Evolutionary conservation across 2,329 filamentous ascomycete genomes (phyloP).

Genomic region (Apiospora hydei): DNA sequence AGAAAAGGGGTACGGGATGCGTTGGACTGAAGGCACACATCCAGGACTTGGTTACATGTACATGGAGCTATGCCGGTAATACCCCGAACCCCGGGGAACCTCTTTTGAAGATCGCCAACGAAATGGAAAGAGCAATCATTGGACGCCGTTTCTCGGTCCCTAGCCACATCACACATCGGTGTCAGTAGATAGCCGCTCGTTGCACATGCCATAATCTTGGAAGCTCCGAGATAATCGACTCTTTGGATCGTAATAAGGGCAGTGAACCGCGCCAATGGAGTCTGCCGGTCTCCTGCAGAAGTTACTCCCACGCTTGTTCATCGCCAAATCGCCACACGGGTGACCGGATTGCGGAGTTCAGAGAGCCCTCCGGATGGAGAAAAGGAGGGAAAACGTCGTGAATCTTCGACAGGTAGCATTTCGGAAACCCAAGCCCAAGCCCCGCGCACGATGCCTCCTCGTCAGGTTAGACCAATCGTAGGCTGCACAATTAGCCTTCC

Average conservation of each 20-base stretch:
- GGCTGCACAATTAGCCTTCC: background rate
- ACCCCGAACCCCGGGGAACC: too few species aligned
- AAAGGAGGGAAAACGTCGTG: constrained; percentile 1
- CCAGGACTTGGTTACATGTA: too few species aligned
- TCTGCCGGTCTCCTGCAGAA: background rate
- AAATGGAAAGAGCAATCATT: too few species aligned
- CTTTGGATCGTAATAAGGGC: background rate
- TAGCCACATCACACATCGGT: too few species aligned
- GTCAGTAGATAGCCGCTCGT: too few species aligned
- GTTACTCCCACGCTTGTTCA: background rate
- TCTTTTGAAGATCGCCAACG: too few species aligned
- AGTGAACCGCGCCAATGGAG: background rate
- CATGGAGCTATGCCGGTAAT: too few species aligned
- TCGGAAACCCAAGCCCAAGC: background rate
- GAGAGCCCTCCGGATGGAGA: background rate
- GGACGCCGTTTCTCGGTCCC: too few species aligned
- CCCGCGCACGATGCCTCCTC: background rate
- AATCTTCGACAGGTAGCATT: background rate
- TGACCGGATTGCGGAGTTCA: background rate
- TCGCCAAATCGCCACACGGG: background rate
- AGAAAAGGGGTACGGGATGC: too few species aligned
- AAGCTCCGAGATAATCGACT: background rate
- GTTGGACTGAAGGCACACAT: too few species aligned
- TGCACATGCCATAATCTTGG: too few species aligned
- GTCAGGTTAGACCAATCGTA: background rate